Percentiles rank a stretch among this genome's conserved stretches.
Evolutionary conservation across 108 stramenopile genomes (phyloP).

Genomic region (Nannochloropsis oceanica): DNA sequence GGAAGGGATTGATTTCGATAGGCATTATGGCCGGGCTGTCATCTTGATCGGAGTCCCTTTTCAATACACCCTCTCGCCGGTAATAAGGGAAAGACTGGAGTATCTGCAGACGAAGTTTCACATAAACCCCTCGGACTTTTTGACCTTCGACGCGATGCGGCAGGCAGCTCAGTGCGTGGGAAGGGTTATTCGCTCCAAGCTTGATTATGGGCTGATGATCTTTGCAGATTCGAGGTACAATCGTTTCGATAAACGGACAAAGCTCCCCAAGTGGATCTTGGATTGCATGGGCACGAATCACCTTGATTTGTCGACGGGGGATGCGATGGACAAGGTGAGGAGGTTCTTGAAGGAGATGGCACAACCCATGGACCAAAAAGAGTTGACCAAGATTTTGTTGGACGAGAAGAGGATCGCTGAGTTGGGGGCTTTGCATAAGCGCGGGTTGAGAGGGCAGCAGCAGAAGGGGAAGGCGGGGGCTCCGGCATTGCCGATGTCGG

Average conservation of each 20-base stretch:
- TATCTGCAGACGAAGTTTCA: conserved; percentile 53
- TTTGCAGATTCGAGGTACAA: conserved; percentile 62
- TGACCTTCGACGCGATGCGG: conserved; percentile 52
- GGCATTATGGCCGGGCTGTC: conserved; percentile 93
- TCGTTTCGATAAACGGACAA: conserved; percentile 80
- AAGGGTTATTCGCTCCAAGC: conserved; percentile 35
- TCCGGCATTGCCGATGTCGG: neutral
- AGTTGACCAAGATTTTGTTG: conserved; percentile 23
- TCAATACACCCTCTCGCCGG: conserved; percentile 92
- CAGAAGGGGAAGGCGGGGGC: neutral
- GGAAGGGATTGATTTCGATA: conserved; percentile 98
- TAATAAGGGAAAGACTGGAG: conserved; percentile 79
- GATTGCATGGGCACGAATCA: conserved; percentile 77
- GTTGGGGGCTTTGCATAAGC: neutral
- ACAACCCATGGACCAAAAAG: conserved; percentile 67
- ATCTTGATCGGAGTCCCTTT: conserved; percentile 97
- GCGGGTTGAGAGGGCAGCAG: neutral
- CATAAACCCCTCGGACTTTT: conserved; percentile 51
- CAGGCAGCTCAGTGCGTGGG: conserved; percentile 42
- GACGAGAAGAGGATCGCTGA: neutral
- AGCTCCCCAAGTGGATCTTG: conserved; percentile 89
- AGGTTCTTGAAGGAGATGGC: conserved; percentile 81
- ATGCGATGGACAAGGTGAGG: conserved; percentile 52
- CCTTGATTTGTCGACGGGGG: conserved; percentile 77
- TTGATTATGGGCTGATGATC: conserved; percentile 38